These are phyloP conservation scores for Hondaea fermentalgiana DNA, from an alignment of 108 stramenopile species.

Conservation along the genomic window DNA sequence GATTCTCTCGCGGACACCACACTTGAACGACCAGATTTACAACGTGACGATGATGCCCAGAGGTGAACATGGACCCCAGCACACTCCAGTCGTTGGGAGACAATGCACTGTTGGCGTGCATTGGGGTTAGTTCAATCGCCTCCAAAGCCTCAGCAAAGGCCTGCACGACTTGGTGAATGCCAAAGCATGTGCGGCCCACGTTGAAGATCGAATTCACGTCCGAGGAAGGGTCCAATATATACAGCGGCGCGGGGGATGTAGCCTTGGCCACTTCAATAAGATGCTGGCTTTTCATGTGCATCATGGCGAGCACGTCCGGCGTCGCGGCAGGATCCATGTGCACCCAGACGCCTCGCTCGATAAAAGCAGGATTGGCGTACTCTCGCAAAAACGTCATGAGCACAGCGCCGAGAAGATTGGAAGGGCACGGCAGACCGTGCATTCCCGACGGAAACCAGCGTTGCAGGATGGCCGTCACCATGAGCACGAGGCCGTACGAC, in stretches of 20 bases:
- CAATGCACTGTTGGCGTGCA: background rate
- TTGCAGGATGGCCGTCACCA: conserved; percentile 68
- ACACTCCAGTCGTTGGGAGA: background rate
- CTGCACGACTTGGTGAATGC: background rate
- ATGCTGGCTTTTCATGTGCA: background rate
- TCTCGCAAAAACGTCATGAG: background rate
- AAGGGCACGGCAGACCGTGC: background rate
- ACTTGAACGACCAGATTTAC: conserved; percentile 3
- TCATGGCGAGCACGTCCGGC: background rate
- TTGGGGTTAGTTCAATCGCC: background rate
- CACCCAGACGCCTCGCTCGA: background rate
- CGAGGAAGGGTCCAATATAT: background rate
- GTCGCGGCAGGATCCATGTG: background rate
- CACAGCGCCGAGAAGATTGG: background rate
- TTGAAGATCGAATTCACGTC: background rate
- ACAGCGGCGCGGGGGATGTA: background rate
- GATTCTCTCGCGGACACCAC: conserved; percentile 13
- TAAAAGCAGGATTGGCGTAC: background rate
- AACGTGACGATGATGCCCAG: background rate
- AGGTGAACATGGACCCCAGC: background rate
- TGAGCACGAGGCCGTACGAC: conserved; percentile 79
- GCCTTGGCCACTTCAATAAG: background rate
- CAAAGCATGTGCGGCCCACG: conserved; percentile 8
- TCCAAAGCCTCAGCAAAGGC: conserved; percentile 6
- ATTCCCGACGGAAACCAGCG: background rate